These are phyloP conservation scores for Amniculicola lignicola DNA, from an alignment of 495 filamentous ascomycete species.

Conservation along the genomic window DNA sequence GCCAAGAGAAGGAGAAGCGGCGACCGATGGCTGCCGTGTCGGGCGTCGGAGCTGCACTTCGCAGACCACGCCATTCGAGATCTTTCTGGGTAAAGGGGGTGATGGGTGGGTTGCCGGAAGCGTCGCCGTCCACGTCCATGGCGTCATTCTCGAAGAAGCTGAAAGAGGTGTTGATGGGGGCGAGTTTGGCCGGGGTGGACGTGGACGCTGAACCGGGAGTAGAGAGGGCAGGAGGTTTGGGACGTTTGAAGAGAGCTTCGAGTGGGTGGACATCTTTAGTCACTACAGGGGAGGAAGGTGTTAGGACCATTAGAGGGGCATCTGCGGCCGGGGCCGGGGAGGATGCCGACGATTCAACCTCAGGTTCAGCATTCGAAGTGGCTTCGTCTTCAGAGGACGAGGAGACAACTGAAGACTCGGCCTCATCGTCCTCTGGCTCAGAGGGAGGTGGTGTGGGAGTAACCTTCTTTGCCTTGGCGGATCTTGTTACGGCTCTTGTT, in stretches of 20 bases:
- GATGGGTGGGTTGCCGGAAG: constrained; percentile 54
- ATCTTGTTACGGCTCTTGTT: not conserved
- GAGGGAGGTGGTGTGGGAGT: constrained; percentile 7
- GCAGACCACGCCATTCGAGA: constrained; percentile 64
- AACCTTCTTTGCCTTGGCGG: constrained; percentile 7
- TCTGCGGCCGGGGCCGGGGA: constrained; percentile 16
- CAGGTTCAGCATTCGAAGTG: constrained; percentile 25
- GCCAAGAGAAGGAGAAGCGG: constrained; percentile 45
- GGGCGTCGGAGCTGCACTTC: constrained; percentile 90
- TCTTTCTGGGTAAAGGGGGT: constrained; percentile 80
- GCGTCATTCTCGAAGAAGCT: constrained; percentile 59
- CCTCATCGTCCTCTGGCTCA: constrained; percentile 8
- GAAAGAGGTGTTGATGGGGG: constrained; percentile 53
- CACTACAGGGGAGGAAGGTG: constrained; percentile 18
- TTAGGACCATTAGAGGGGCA: constrained; percentile 11
- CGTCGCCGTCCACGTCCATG: constrained; percentile 34
- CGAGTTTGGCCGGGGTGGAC: constrained; percentile 42
- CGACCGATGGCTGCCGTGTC: constrained; percentile 77
- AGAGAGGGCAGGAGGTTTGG: constrained; percentile 30
- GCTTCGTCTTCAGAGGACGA: constrained; percentile 30
- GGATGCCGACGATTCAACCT: constrained; percentile 21
- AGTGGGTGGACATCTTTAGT: constrained; percentile 70
- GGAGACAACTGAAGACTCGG: constrained; percentile 31
- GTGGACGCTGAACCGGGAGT: constrained; percentile 36
- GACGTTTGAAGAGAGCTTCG: constrained; percentile 83